These are phyloP conservation scores for Nadsonia fulvescens DNA, from an alignment of 805 yeast species.

Conservation along the genomic window DNA sequence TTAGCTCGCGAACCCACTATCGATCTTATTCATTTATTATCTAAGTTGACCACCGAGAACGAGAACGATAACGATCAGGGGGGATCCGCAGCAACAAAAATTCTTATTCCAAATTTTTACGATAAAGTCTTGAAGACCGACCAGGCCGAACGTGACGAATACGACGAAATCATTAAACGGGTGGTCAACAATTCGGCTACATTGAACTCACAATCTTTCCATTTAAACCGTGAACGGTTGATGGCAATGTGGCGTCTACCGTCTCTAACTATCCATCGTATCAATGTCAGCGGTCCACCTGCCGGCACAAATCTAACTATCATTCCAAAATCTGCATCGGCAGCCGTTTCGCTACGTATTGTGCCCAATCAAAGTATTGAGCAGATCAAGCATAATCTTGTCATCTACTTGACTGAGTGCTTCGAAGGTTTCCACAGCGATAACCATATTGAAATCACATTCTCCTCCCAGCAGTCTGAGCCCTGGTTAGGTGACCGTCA, in stretches of 20 bases:
- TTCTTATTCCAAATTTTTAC: slow-evolving; percentile 52
- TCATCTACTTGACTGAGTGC: slow-evolving; percentile 25
- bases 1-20: slow-evolving; percentile 73
- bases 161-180: slow-evolving; percentile 37
- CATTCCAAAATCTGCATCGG: slow-evolving; percentile 65
- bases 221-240: slow-evolving; percentile 32
- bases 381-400: slow-evolving; percentile 33
- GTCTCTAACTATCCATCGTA: slow-evolving; percentile 68
- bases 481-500: slow-evolving; percentile 89
- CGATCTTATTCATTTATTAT: slow-evolving; percentile 58
- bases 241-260: slow-evolving; percentile 81
- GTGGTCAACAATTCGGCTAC: slow-evolving; percentile 11
- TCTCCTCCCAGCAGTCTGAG: slow-evolving; percentile 77
- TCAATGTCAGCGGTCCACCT: slow-evolving; percentile 78
- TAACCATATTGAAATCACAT: slow-evolving; percentile 40
- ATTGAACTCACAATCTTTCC: slow-evolving; percentile 17
- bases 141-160: slow-evolving; percentile 38
- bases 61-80: too few species aligned
- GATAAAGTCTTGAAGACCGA: slow-evolving; percentile 44
- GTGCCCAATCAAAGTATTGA: slow-evolving; percentile 75
- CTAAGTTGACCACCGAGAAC: slow-evolving; percentile 39
- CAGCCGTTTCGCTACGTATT: slow-evolving; percentile 64
- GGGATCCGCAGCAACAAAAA: too few species aligned
- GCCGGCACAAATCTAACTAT: slow-evolving; percentile 83
- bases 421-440: slow-evolving; percentile 37